Evolutionary conservation across 352 stramenopile genomes (phyloP).

Genomic region (Globisporangium camurandrum): DNA sequence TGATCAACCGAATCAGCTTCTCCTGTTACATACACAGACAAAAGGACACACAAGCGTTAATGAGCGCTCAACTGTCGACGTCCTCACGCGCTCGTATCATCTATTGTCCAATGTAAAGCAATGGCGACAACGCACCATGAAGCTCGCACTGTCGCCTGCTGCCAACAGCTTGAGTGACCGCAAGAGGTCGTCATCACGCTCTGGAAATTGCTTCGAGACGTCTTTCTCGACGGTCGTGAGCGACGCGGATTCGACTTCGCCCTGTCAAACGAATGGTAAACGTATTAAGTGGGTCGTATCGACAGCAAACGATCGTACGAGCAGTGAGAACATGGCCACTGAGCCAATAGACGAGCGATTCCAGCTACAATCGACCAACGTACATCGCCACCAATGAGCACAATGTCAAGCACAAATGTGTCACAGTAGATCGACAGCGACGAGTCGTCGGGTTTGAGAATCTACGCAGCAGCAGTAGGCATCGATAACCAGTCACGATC

Average conservation of each 20-base stretch:
- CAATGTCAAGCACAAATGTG: constrained; percentile 85
- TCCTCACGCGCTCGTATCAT: background rate
- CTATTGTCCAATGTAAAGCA: background rate
- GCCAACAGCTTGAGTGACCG: constrained; percentile 59
- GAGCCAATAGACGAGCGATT: no score
- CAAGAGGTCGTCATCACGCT: constrained; percentile 77
- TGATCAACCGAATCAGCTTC: constrained; percentile 77
- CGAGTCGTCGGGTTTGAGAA: constrained; percentile 80
- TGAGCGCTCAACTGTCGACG: background rate
- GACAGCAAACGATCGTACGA: no score
- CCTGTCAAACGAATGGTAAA: constrained; percentile 5
- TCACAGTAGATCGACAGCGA: constrained; percentile 85
- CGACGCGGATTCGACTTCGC: constrained; percentile 69
- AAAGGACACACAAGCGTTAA: background rate
- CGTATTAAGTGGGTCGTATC: background rate
- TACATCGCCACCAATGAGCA: constrained; percentile 60
- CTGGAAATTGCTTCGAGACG: constrained; percentile 75
- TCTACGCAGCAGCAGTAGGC: no score
- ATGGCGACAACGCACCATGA: constrained; percentile 33
- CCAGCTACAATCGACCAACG: background rate
- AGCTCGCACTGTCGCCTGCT: constrained; percentile 61
- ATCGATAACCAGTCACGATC: background rate
- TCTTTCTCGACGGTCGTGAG: constrained; percentile 84
- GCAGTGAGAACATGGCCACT: no score
- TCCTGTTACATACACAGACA: constrained; percentile 27